phyloP scores from a whole-genome alignment of 768 basidiomycete species.

The Russula emetica region DNA sequence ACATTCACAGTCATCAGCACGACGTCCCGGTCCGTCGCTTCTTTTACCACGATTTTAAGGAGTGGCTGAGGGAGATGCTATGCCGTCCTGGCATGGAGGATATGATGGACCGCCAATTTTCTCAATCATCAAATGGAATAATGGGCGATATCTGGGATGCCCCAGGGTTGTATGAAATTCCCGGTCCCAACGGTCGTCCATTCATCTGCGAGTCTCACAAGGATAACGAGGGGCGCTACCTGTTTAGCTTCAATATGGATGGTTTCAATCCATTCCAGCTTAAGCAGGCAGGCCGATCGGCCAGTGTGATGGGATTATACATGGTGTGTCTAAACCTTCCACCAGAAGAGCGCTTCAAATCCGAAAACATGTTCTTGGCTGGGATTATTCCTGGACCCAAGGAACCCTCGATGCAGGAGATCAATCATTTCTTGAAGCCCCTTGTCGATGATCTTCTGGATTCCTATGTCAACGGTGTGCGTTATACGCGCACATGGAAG shows the following conservation, averaged over 20 bases:
- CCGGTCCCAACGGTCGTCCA: background rate
- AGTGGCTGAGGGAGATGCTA: slow-evolving; percentile 9
- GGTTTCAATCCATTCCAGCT: slow-evolving; percentile 39
- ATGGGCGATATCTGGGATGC: slow-evolving; percentile 19
- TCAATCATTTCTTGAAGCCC: slow-evolving; percentile 40
- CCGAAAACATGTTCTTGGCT: slow-evolving; percentile 42
- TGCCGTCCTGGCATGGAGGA: slow-evolving; percentile 18
- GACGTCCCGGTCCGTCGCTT: background rate
- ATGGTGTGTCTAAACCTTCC: slow-evolving; percentile 40
- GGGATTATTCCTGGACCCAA: slow-evolving; percentile 43
- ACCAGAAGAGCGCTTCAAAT: slow-evolving; percentile 34
- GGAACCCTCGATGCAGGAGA: slow-evolving; percentile 34
- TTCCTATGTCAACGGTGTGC: slow-evolving; percentile 29
- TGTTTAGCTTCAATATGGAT: slow-evolving; percentile 36
- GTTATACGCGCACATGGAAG: no score
- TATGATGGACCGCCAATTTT: background rate
- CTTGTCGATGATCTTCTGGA: slow-evolving; percentile 38
- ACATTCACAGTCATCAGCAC: background rate
- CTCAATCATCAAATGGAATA: background rate
- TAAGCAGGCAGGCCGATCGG: slow-evolving; percentile 32
- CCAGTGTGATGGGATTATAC: slow-evolving; percentile 33
- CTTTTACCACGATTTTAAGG: slow-evolving; percentile 19
- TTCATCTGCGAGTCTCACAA: no score
- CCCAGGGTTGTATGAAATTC: background rate
- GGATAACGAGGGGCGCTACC: slow-evolving; percentile 28